Evolutionary conservation across 352 stramenopile genomes (phyloP).

Genomic region (Thalassiosira exigua): DNA sequence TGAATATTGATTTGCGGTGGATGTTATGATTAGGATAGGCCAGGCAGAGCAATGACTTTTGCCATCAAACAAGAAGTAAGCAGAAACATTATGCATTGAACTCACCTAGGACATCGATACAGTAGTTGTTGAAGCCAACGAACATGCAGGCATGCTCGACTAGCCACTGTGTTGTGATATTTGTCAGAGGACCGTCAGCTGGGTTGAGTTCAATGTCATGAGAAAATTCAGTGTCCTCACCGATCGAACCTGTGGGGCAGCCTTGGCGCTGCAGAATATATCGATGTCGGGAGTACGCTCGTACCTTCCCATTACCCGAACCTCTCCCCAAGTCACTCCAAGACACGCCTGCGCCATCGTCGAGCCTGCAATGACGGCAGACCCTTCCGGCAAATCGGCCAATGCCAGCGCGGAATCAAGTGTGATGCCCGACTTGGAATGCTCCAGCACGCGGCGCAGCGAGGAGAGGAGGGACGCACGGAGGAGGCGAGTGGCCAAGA

Average conservation of each 20-base stretch:
- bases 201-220: no score
- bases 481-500: slow-evolving; percentile 24
- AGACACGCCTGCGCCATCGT: slow-evolving; percentile 31
- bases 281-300: slow-evolving; percentile 21
- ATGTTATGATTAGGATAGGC: no score
- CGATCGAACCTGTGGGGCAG: slow-evolving; percentile 41
- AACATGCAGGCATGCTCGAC: slow-evolving; percentile 38
- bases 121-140: slow-evolving; percentile 18
- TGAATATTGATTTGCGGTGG: no score
- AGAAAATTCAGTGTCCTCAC: slow-evolving; percentile 18
- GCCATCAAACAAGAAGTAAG: no score
- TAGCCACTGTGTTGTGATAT: slow-evolving; percentile 32
- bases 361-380: slow-evolving; percentile 45
- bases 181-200: no score
- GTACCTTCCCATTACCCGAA: no score
- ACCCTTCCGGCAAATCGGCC: slow-evolving; percentile 31
- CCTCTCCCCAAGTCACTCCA: slow-evolving; percentile 25
- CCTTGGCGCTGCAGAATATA: slow-evolving; percentile 30
- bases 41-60: no score
- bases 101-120: slow-evolving; percentile 18
- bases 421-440: slow-evolving; percentile 29
- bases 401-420: slow-evolving; percentile 23
- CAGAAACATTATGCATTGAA: no score
- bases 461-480: slow-evolving; percentile 34
- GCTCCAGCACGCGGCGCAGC: slow-evolving; percentile 32